Evolutionary conservation across 2,329 filamentous ascomycete genomes (phyloP), one percentile per base, ranked within the genome.

Genomic region (Botrytis porri): DNA sequence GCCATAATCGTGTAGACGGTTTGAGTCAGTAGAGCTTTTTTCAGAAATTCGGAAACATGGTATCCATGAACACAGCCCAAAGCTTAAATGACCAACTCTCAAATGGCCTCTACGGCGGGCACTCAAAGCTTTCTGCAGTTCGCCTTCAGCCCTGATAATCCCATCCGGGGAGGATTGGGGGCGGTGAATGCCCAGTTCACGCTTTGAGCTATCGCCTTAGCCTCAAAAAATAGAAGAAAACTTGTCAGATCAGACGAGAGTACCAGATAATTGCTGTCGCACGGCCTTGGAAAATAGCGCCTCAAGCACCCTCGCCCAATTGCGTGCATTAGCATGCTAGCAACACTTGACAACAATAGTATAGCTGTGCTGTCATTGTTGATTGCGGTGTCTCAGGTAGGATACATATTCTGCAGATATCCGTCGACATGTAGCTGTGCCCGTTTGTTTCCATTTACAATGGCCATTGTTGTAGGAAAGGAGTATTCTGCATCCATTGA

Each of bases 321-420:
- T 77, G 75, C 73, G 77, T 80, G 77, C 78, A 79, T 79, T 77
- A 79, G 77, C 25, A 67, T 67, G 48, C 73, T 74, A 73, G 63
- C 70, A 70, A 69, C 39, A 25, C 41, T 37, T 57, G 54, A 73
- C 62, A 72, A 72, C 35, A 71, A 66, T 72, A 67, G 62, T 45
- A 72, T 60, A 43, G 37, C 74, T 74, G 75, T 73, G 75, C 76
- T 77, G 72, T 71, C 70, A 75, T 75, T 77, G 76, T 75, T 78
- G 67, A 60, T 65, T 57, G 61, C 72, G 72, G 74, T 75, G 75
- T 73, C 75, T 73, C 20, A 70, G 43, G 57, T 57, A 70, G 65
- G 65, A 70, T 69, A 48, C 60, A 73, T 60, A 45, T 73, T 72
- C 72, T 77, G 77, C 75, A 70, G 62, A 74, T 69, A 73, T 73